phyloP scores from a whole-genome alignment of 306 rosid species.

The Oemleria cerasiformis region DNA sequence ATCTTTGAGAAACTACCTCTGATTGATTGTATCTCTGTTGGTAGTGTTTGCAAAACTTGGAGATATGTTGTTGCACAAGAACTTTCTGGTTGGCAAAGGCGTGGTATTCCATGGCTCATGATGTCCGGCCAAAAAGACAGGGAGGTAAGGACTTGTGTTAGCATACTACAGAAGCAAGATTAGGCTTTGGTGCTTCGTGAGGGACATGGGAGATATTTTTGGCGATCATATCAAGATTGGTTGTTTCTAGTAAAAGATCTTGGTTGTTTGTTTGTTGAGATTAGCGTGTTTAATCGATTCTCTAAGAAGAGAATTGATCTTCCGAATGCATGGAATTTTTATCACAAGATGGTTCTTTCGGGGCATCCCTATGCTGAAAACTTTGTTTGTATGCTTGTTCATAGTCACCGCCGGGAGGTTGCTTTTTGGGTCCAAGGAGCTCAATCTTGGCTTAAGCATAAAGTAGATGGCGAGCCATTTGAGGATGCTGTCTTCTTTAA shows the following conservation, averaged over 20 bases:
- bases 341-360: too few relatives aligned
- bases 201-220: constrained; percentile 42
- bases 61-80: constrained; percentile 43
- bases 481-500: too few relatives aligned
- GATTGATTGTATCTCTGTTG: constrained; percentile 47
- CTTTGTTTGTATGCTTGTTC: too few relatives aligned
- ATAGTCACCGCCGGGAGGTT: too few relatives aligned
- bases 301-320: too few relatives aligned
- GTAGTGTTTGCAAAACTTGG: constrained; percentile 59
- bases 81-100: constrained; percentile 42
- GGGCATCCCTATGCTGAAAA: too few relatives aligned
- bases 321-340: too few relatives aligned
- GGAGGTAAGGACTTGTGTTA: constrained; percentile 45
- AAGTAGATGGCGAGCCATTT: too few relatives aligned
- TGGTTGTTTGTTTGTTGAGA: constrained; percentile 29
- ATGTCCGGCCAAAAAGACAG: constrained; percentile 44
- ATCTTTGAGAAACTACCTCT: constrained; percentile 38
- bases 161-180: constrained; percentile 48
- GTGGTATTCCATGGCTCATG: constrained; percentile 63
- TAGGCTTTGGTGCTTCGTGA: constrained; percentile 51
- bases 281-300: too few relatives aligned
- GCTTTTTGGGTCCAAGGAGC: too few relatives aligned
- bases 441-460: too few relatives aligned
- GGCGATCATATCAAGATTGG: constrained; percentile 76
- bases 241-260: constrained; percentile 41